Percentiles rank a stretch among this genome's conserved stretches.
Evolutionary conservation across 2,329 filamentous ascomycete species (phyloP).

Genomic region (Phyllosticta citribraziliensis): DNA sequence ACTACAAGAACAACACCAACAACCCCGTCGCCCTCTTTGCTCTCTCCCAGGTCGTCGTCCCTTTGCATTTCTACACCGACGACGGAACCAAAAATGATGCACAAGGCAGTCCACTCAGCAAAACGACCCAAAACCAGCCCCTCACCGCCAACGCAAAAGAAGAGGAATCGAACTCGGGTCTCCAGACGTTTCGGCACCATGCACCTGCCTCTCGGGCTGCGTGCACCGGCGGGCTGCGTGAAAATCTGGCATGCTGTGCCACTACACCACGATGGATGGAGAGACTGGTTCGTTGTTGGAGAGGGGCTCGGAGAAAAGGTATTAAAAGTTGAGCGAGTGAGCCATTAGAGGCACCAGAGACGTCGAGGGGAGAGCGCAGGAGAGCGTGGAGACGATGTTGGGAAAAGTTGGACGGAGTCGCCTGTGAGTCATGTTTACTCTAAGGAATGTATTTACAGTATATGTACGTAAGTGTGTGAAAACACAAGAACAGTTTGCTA

Average conservation of each 20-base stretch:
- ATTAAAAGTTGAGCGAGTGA: no score
- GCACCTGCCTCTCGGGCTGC: neutral
- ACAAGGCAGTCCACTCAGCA: no score
- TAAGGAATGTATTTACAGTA: neutral
- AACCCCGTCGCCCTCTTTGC: no score
- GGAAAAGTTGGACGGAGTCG: no score
- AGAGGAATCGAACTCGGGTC: neutral
- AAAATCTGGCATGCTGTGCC: neutral
- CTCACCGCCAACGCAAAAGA: no score
- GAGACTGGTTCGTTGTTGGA: neutral
- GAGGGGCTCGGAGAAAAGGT: neutral
- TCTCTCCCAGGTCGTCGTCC: no score
- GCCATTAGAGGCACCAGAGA: neutral
- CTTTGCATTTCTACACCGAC: no score
- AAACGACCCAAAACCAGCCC: no score
- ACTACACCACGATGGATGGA: neutral
- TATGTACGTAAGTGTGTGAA: neutral
- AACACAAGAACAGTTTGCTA: neutral
- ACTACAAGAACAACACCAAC: no score
- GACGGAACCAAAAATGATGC: no score
- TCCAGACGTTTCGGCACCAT: neutral
- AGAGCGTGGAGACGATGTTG: no score
- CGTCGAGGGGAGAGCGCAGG: neutral
- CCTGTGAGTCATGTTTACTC: no score
- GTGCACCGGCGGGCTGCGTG: neutral